phyloP scores from a whole-genome alignment of 805 yeast genomes.

The Wickerhamiella slavikovae region DNA sequence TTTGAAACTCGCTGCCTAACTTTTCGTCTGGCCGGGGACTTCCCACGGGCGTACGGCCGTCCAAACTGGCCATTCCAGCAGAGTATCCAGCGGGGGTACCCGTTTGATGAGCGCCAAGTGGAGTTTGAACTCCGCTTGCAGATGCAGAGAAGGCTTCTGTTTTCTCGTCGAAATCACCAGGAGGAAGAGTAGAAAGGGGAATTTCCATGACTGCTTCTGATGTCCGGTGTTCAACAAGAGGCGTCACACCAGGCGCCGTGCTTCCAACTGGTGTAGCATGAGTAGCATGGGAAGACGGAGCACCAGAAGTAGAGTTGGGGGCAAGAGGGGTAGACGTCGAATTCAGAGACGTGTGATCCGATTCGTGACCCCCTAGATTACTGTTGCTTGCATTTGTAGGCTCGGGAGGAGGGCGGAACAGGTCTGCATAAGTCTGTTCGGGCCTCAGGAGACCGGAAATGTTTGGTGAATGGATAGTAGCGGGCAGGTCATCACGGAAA shows the following conservation, averaged over 20 bases:
- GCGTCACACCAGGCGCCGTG: not conserved
- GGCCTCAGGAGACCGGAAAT: slow-evolving; percentile 61
- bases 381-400: too few relatives aligned
- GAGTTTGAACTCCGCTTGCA: too few relatives aligned
- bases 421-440: slow-evolving; percentile 34
- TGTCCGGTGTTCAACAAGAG: not conserved
- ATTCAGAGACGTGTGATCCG: not conserved
- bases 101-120: too few relatives aligned
- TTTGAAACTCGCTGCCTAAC: too few relatives aligned
- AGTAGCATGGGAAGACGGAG: not conserved
- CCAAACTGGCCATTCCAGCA: too few relatives aligned
- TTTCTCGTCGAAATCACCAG: too few relatives aligned
- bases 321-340: not conserved
- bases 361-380: too few relatives aligned
- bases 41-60: not conserved
- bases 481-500: slow-evolving; percentile 70
- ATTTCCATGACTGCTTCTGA: too few relatives aligned
- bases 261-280: not conserved
- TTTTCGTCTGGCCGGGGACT: not conserved
- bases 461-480: slow-evolving; percentile 80
- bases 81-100: too few relatives aligned
- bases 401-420: slow-evolving; percentile 22
- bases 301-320: not conserved
- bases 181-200: too few relatives aligned
- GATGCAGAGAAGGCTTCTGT: too few relatives aligned